Conservation (phyloP, 2,329 filamentous ascomycete genomes). For the Aspergillus pseudoviridinutans region DNA sequence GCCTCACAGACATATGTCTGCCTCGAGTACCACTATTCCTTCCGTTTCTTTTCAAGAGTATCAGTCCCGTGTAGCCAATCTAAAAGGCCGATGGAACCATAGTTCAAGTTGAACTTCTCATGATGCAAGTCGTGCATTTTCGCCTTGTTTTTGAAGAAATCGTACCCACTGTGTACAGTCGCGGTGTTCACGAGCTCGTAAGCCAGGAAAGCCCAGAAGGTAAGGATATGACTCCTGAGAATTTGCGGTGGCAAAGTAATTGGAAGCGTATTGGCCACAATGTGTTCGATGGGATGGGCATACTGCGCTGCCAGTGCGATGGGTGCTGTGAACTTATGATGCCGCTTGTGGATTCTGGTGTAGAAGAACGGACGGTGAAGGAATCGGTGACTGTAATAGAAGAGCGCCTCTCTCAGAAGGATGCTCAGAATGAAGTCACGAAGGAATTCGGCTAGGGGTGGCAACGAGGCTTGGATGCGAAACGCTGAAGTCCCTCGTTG, state of each 20-base stretch:
- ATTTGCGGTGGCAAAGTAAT: conserved; percentile 49
- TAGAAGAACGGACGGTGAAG: conserved; percentile 51
- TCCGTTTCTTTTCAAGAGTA: neutral
- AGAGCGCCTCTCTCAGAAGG: conserved; percentile 48
- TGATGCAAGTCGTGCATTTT: conserved; percentile 56
- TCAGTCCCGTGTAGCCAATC: conserved; percentile 56
- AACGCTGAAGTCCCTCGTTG: conserved; percentile 28
- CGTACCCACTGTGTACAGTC: conserved; percentile 56
- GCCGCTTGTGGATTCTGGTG: conserved; percentile 51
- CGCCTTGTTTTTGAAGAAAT: conserved; percentile 47
- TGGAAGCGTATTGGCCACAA: conserved; percentile 52
- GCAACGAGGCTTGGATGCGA: conserved; percentile 38
- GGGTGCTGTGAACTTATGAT: conserved; percentile 55
- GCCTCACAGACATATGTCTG: neutral
- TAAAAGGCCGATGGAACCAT: conserved; percentile 50
- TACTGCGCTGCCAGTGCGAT: conserved; percentile 55
- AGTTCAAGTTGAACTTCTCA: conserved; percentile 54
- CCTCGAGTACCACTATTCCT: neutral
- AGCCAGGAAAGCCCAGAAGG: conserved; percentile 49
- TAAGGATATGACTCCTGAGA: conserved; percentile 49
- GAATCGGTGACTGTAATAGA: conserved; percentile 55
- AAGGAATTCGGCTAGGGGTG: conserved; percentile 33
- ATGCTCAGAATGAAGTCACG: conserved; percentile 43
- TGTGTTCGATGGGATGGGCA: conserved; percentile 55
- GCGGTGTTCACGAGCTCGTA: conserved; percentile 50